Base-by-base conservation (phyloP, 495 filamentous ascomycete species). In the Hypoxylon fuscum region DNA sequence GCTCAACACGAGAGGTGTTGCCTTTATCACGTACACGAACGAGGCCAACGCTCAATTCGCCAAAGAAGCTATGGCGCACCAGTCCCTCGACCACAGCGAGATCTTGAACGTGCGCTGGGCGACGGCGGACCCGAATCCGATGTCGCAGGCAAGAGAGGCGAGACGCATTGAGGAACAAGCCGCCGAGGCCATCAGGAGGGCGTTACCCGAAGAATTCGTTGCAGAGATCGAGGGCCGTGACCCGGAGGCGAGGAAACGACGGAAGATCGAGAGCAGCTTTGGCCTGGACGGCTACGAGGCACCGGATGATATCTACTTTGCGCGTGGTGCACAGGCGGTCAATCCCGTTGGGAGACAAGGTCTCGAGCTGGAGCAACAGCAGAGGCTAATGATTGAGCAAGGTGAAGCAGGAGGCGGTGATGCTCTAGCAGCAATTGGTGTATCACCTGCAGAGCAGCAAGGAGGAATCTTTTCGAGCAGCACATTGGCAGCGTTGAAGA, bases 91-190 rank as follows among this genome's bases (percentile, higher is more conserved):
- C 58, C 89, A 97, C 63, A 85, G 83, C 55, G 95, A 98, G 74
- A 89, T 97, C 29, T 76, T 98, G 1, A 99, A 99, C 69, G 95
- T 99, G 12, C 82, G 96, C 31, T 99, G 96, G 96, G 95, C 96
- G 18, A 98, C 95, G 0, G 88, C 88, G 2, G 96, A 99, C 71
- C 96, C 96, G 15, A 99, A 99, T 62, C 96, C 96, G 0, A 85
- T 92, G 81, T 91, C 95, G 8, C 93, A 97, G 73, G 94, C 95
- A 62, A 85, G 96, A 29, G 96, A 99, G 71, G 93, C 90, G 15
- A 81, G 90, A 29, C 81, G 88, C 14, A 87, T 99, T 46, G 96
- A 99, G 74, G 96, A 99, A 73, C 94, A 97, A 75, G 96, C 96
- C n/a, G 96, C 95, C 0, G 96, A 97, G 69, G 96, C 96, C 8